Evolutionary conservation across 768 basidiomycete genomes (phyloP).

Genomic region (Amylocystis lapponica): DNA sequence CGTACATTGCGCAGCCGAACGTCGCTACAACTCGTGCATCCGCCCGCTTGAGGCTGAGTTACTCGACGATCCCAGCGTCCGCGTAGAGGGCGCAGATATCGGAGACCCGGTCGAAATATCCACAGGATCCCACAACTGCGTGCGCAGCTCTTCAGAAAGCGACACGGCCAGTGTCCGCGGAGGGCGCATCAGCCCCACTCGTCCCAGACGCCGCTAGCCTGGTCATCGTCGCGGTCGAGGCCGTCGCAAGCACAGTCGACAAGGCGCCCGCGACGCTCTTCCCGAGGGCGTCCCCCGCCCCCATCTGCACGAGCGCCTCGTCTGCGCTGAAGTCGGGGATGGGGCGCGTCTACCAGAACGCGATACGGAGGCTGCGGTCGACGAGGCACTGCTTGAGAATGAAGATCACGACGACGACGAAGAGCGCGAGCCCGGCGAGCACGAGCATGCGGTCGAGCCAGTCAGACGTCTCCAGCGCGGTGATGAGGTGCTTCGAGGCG

Average conservation of each 20-base stretch:
- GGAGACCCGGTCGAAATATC: too few species aligned
- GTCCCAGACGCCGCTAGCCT: too few species aligned
- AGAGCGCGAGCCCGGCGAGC: conserved; percentile 73
- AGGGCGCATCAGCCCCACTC: too few species aligned
- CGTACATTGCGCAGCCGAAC: too few species aligned
- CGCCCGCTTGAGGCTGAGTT: too few species aligned
- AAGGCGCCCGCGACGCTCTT: neutral
- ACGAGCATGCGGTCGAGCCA: conserved; percentile 89
- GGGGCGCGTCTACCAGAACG: conserved; percentile 85
- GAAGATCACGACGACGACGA: conserved; percentile 77
- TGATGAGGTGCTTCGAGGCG: conserved; percentile 81
- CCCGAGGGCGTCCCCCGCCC: too few species aligned
- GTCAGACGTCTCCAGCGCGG: conserved; percentile 84
- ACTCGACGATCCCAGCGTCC: too few species aligned
- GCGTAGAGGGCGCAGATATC: too few species aligned
- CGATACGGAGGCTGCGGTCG: conserved; percentile 71
- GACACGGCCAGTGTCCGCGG: too few species aligned
- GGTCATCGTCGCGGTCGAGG: conserved; percentile 5
- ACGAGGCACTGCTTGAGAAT: conserved; percentile 85
- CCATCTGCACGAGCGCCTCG: conserved; percentile 27
- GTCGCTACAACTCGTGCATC: too few species aligned
- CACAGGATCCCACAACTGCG: too few species aligned
- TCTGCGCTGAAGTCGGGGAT: conserved; percentile 47
- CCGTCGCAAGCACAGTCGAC: conserved; percentile 2
- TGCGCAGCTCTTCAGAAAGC: too few species aligned